phyloP scores from a whole-genome alignment of 148 eudicot species.

The Camellia lanceoleosa region DNA sequence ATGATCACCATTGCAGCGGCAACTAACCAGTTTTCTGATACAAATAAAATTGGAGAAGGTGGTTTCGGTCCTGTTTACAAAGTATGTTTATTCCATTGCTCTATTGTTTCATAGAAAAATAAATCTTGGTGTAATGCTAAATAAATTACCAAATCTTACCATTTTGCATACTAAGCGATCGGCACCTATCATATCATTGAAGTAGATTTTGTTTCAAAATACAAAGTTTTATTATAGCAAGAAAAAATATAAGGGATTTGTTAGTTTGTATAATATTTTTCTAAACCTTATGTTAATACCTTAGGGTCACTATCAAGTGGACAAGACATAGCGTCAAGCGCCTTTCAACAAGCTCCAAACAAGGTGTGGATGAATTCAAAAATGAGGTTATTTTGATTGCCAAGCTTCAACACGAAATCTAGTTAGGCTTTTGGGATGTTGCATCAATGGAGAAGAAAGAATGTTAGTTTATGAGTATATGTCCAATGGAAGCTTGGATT shows the following conservation, averaged over 20 bases:
- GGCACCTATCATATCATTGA: no score
- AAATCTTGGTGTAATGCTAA: no score
- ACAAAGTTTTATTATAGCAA: no score
- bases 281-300: not conserved
- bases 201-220: no score
- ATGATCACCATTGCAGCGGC: not conserved
- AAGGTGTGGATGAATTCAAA: slow-evolving; percentile 15
- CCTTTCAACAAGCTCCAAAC: not conserved
- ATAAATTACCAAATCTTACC: no score
- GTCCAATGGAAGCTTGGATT: slow-evolving; percentile 13
- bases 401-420: slow-evolving; percentile 17
- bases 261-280: no score
- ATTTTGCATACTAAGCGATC: no score
- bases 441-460: slow-evolving; percentile 7
- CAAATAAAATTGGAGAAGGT: slow-evolving; percentile 18
- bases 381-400: slow-evolving; percentile 15
- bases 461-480: slow-evolving; percentile 18
- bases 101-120: no score
- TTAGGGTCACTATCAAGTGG: slow-evolving; percentile 2
- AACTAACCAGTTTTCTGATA: slow-evolving; percentile 1
- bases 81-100: not conserved
- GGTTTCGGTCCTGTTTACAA: slow-evolving; percentile 25
- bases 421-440: slow-evolving; percentile 20
- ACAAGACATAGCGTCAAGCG: slow-evolving; percentile 12
- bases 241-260: no score